Conservation (phyloP, 2,329 filamentous ascomycete genomes). For the Zasmidium citrigriseum region DNA sequence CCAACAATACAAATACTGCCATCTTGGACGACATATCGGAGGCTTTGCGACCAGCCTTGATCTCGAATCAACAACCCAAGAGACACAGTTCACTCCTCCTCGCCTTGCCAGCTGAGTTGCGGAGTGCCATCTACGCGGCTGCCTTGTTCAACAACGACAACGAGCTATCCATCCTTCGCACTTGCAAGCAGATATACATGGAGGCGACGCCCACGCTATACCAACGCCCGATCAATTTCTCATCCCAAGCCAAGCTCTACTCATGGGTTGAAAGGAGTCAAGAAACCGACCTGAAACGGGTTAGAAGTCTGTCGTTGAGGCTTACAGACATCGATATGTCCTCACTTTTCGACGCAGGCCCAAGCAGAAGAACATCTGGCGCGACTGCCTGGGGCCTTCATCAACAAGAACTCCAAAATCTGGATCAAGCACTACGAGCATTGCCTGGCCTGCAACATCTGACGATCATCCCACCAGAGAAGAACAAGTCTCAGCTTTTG, state of each 20-base stretch:
- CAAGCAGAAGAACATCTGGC: background rate
- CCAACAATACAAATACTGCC: background rate
- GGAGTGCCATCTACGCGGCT: conserved; percentile 13
- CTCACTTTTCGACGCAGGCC: conserved; percentile 17
- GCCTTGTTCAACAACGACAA: conserved; percentile 4
- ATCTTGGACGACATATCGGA: background rate
- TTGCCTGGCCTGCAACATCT: conserved; percentile 25
- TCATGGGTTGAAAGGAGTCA: conserved; percentile 27
- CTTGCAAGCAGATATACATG: conserved; percentile 25
- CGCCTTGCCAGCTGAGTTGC: conserved; percentile 19
- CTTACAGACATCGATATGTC: conserved; percentile 33
- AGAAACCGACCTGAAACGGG: conserved; percentile 22
- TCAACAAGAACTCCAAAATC: conserved; percentile 25
- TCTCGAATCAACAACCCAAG: background rate
- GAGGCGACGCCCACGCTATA: conserved; percentile 25
- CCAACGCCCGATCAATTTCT: conserved; percentile 24
- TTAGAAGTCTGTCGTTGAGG: conserved; percentile 22
- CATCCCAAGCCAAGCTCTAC: conserved; percentile 30
- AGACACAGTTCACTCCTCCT: conserved; percentile 9
- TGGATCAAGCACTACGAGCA: conserved; percentile 22
- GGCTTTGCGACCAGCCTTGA: background rate
- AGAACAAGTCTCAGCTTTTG: conserved; percentile 24
- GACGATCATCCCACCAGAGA: conserved; percentile 22
- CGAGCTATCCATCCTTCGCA: conserved; percentile 16
- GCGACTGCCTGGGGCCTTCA: conserved; percentile 29